Percentiles rank a stretch among this genome's conserved stretches.
Conservation (phyloP, 2,329 filamentous ascomycete species). For the Ophiosphaerella herpotricha region DNA sequence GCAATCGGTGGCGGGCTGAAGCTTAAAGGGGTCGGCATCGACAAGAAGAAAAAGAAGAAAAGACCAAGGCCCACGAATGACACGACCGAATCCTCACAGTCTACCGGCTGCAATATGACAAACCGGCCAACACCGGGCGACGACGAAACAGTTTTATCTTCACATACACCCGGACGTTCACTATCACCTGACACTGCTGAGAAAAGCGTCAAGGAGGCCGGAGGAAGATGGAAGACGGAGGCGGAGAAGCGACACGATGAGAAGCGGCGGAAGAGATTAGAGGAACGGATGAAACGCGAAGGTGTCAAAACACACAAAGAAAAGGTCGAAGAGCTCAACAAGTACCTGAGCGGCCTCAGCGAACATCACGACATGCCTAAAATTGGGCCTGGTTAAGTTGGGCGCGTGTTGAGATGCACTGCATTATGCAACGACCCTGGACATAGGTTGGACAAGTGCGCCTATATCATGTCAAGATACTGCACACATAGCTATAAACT, state of each 20-base stretch:
- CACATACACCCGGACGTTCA: conserved; percentile 31
- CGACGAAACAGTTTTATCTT: conserved; percentile 23
- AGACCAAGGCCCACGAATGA: conserved; percentile 41
- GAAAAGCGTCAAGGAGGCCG: conserved; percentile 30
- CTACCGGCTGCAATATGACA: conserved; percentile 21
- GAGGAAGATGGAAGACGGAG: conserved; percentile 70
- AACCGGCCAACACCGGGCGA: conserved; percentile 14
- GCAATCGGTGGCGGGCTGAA: conserved; percentile 76
- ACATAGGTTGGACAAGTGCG: too few relatives aligned
- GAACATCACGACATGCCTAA: conserved; percentile 93
- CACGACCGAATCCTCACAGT: conserved; percentile 12
- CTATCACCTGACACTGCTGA: conserved; percentile 41
- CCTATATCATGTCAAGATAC: too few relatives aligned
- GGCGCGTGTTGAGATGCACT: not conserved
- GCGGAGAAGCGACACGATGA: conserved; percentile 83
- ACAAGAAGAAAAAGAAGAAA: conserved; percentile 68
- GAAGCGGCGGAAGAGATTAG: conserved; percentile 75
- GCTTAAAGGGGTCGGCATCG: conserved; percentile 73
- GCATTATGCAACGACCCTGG: not conserved
- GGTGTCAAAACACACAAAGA: conserved; percentile 97
- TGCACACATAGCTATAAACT: too few relatives aligned
- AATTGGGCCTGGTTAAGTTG: conserved; percentile 60
- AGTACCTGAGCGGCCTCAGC: conserved; percentile 86
- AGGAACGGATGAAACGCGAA: conserved; percentile 80
- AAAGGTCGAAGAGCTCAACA: conserved; percentile 92